These are phyloP conservation scores for Annulohypoxylon moriforme DNA, from an alignment of 495 filamentous ascomycete species.

Conservation along the genomic window DNA sequence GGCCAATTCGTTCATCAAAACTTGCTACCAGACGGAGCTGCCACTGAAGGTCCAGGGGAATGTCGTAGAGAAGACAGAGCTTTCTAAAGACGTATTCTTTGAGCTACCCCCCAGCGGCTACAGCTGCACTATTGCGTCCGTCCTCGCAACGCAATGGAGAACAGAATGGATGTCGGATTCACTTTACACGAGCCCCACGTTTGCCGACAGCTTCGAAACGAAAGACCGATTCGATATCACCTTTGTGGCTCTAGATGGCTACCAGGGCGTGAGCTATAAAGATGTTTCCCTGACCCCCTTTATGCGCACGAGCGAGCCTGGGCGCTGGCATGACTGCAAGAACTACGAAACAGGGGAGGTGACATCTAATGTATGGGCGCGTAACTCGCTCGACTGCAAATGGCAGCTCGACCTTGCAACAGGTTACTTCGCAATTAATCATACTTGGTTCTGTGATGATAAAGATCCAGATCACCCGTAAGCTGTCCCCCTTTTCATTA, in stretches of 20 bases:
- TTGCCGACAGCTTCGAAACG: slow-evolving; percentile 9
- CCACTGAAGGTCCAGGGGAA: slow-evolving; percentile 19
- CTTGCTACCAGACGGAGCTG: slow-evolving; percentile 20
- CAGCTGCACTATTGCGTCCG: slow-evolving; percentile 45
- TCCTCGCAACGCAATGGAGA: slow-evolving; percentile 44
- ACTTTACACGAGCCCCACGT: slow-evolving; percentile 15
- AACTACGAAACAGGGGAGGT: slow-evolving; percentile 7
- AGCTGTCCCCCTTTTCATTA: neutral
- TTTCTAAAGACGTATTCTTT: slow-evolving; percentile 18
- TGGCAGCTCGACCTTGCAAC: slow-evolving; percentile 42
- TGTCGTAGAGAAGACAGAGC: slow-evolving; percentile 17
- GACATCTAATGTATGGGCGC: slow-evolving; percentile 22
- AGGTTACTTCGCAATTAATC: slow-evolving; percentile 37
- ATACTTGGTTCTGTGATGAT: slow-evolving; percentile 43
- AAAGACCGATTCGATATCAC: slow-evolving; percentile 3
- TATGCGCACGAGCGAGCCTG: slow-evolving; percentile 25
- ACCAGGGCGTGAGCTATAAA: slow-evolving; percentile 10
- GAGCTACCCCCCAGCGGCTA: slow-evolving; percentile 28
- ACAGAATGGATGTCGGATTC: slow-evolving; percentile 6
- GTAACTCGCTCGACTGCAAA: slow-evolving; percentile 27
- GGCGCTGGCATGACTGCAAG: slow-evolving; percentile 32
- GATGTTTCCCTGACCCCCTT: slow-evolving; percentile 23
- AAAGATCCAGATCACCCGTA: slow-evolving; percentile 36
- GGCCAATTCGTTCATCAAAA: slow-evolving; percentile 13
- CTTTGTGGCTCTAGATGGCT: slow-evolving; percentile 27